Base-by-base conservation (phyloP, 2,329 filamentous ascomycete genomes). In the Bipolaris oryzae region DNA sequence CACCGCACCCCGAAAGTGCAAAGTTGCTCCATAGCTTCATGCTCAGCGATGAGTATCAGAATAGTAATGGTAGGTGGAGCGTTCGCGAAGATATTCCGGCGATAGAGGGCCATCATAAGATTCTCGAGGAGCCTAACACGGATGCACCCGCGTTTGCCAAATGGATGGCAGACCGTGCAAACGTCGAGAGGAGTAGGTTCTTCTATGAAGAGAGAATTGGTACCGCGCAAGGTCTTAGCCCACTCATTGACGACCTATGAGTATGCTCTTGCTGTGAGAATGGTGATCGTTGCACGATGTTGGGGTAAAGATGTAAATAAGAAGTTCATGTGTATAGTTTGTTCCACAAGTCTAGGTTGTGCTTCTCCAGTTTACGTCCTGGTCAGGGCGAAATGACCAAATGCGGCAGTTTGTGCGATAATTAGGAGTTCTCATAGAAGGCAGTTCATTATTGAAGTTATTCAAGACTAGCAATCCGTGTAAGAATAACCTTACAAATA, bases 1-100 rank as follows among this genome's bases (percentile, higher is more conserved):
- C 82, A 0, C 79, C 80, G 0, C 80, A 81, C 47, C 80, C 80
- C 0, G 81, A 84, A 66, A 76, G 76, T 31, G 80, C 82, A 25
- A 84, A 83, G 71, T 69, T 84, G 23, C 75, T 84, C 7, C 76
- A 80, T 61, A 80, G 76, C 63, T 84, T 69, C 63, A 55, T 84
- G 5, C 66, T 84, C 10, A 80, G 74, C 52, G 54, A 70, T 1
- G 80, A 81, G 52, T 76, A 60, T 44, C 79, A 82, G 0, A 56
- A 50, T 3, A 70, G 70, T 3, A 68, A 50, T 3, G 71, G 70
- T 3, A 68, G 60, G 6, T 76, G 77, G 78, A 74, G 73, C 16
- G 74, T 77, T 0, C 72, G 77, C 4, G 58, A 55, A 2, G 79
- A 81, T 58, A 5, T 46, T 2, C 2, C 53, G 11, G 46, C 70